A percentile compares a stretch with the other conserved stretches of the same genome.
These are phyloP conservation scores for Tolypocladium album DNA, from an alignment of 2,329 filamentous ascomycete species.

Conservation along the genomic window DNA sequence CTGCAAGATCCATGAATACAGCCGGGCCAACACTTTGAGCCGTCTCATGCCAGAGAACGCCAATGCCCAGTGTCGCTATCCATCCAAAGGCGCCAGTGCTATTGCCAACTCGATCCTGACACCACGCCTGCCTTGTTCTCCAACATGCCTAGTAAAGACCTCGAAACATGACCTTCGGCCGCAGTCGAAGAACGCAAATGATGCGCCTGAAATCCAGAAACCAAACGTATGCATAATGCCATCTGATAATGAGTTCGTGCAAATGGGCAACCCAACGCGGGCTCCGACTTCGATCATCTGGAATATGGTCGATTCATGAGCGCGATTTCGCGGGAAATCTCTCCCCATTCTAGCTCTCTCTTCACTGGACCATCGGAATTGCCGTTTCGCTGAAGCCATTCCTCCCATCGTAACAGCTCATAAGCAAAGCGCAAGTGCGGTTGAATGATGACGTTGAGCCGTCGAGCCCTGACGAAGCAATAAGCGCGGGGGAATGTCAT, in stretches of 20 bases:
- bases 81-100: background rate
- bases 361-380: slow-evolving; percentile 35
- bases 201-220: background rate
- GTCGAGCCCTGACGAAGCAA: slow-evolving; percentile 85
- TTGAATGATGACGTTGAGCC: slow-evolving; percentile 96
- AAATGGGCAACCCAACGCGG: background rate
- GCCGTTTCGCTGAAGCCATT: slow-evolving; percentile 50
- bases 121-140: background rate
- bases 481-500: slow-evolving; percentile 88
- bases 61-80: background rate
- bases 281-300: slow-evolving; percentile 31
- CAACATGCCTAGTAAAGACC: background rate
- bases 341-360: slow-evolving; percentile 84
- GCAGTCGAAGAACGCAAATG: background rate
- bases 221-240: background rate
- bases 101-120: background rate
- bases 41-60: background rate
- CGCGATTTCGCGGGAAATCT: slow-evolving; percentile 81
- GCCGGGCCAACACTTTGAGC: background rate
- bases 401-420: slow-evolving; percentile 94
- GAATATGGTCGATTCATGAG: slow-evolving; percentile 94
- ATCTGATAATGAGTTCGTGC: background rate
- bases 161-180: background rate
- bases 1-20: background rate
- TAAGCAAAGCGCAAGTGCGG: slow-evolving; percentile 92